Conservation (phyloP, 2,329 filamentous ascomycete species). For the Aureobasidium mangrovei region DNA sequence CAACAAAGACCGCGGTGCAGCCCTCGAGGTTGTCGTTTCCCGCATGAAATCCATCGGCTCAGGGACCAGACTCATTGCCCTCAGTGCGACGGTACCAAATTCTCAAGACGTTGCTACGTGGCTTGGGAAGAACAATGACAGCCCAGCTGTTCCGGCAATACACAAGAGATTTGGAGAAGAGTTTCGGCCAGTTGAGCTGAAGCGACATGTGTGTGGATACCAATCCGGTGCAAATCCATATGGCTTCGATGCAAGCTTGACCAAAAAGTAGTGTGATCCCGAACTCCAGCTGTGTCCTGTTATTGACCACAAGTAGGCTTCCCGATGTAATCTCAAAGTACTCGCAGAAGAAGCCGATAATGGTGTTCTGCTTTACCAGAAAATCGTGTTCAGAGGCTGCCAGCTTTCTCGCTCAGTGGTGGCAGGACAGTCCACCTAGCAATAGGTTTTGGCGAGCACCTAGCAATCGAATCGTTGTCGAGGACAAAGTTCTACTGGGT, state of each 20-base stretch:
- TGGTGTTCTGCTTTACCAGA: slow-evolving; percentile 75
- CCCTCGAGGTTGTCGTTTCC: slow-evolving; percentile 73
- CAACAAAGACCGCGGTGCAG: slow-evolving; percentile 69
- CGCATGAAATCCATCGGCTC: slow-evolving; percentile 76
- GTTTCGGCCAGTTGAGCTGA: slow-evolving; percentile 67
- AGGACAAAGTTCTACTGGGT: slow-evolving; percentile 53
- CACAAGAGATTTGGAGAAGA: slow-evolving; percentile 68
- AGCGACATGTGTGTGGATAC: slow-evolving; percentile 70
- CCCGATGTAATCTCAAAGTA: slow-evolving; percentile 58
- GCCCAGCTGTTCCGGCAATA: slow-evolving; percentile 54
- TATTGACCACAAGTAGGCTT: slow-evolving; percentile 40
- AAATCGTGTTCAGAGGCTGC: slow-evolving; percentile 63
- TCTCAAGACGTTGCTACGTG: slow-evolving; percentile 70
- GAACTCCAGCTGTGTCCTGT: neutral
- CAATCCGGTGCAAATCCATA: slow-evolving; percentile 60
- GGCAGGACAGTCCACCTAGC: slow-evolving; percentile 42
- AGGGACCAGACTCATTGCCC: slow-evolving; percentile 67
- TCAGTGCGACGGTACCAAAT: slow-evolving; percentile 80
- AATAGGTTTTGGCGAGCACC: slow-evolving; percentile 58
- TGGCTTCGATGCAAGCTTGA: slow-evolving; percentile 62
- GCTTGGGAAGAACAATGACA: slow-evolving; percentile 59
- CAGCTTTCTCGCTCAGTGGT: slow-evolving; percentile 56
- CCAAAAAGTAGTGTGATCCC: slow-evolving; percentile 40
- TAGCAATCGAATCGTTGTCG: slow-evolving; percentile 40
- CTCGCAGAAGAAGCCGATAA: slow-evolving; percentile 62